phyloP scores from a whole-genome alignment of 2,329 filamentous ascomycete genomes.

The Lachnellula hyalina region DNA sequence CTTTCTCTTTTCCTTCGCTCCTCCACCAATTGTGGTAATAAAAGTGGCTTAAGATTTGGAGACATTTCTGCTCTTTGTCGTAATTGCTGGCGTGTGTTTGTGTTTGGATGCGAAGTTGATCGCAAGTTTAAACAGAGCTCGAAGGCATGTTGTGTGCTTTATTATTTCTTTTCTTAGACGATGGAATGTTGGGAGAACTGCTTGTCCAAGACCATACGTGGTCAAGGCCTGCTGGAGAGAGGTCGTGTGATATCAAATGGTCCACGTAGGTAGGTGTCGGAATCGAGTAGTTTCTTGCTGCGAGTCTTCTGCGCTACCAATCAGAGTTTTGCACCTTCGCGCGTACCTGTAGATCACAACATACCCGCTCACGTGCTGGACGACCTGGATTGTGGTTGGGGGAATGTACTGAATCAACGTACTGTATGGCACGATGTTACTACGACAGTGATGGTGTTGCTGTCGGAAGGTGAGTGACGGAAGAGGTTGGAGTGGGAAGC shows the following conservation, averaged over 20 bases:
- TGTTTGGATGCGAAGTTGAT: conserved; percentile 12
- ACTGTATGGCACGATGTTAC: conserved; percentile 1
- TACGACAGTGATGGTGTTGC: neutral
- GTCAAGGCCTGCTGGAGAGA: conserved; percentile 21
- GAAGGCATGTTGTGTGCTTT: conserved; percentile 21
- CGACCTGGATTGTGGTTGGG: conserved; percentile 7
- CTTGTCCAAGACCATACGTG: conserved; percentile 26
- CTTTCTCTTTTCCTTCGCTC: conserved; percentile 41
- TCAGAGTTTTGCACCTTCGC: conserved; percentile 18
- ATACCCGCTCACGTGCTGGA: conserved; percentile 32
- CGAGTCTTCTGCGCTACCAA: conserved; percentile 21
- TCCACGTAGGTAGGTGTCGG: conserved; percentile 26
- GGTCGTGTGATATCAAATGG: conserved; percentile 18
- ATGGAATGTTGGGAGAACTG: conserved; percentile 11
- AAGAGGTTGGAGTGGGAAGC: neutral
- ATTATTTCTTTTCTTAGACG: conserved; percentile 11
- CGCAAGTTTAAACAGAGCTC: conserved; percentile 17
- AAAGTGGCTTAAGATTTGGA: conserved; percentile 46
- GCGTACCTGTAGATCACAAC: conserved; percentile 24
- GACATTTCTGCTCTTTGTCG: conserved; percentile 21
- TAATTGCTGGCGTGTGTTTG: conserved; percentile 4
- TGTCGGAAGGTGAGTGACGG: neutral
- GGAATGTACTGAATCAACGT: conserved; percentile 6
- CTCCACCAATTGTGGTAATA: conserved; percentile 50
- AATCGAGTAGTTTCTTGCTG: conserved; percentile 11